These are phyloP conservation scores for Cordyceps pruinosa DNA, from an alignment of 2,329 filamentous ascomycete species.

Conservation along the genomic window DNA sequence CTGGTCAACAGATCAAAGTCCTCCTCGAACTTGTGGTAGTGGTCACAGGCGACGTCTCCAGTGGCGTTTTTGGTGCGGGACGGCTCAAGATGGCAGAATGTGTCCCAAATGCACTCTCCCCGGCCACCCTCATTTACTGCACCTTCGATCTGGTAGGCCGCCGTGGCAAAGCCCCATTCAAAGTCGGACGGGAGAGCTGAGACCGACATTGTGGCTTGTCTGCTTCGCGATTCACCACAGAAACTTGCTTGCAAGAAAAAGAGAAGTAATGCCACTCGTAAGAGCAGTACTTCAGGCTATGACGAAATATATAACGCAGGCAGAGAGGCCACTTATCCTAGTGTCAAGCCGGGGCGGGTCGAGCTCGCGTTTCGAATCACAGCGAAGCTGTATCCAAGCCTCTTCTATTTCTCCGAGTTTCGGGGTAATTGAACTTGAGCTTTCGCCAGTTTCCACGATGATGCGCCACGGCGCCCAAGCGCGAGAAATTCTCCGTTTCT, in stretches of 20 bases:
- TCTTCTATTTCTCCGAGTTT: neutral
- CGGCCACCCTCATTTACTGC: slow-evolving; percentile 34
- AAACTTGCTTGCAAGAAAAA: neutral
- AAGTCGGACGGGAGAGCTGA: slow-evolving; percentile 30
- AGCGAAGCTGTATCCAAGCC: neutral
- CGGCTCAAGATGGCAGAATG: slow-evolving; percentile 33
- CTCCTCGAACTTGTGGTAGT: slow-evolving; percentile 36
- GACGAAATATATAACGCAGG: neutral
- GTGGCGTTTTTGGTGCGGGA: slow-evolving; percentile 33
- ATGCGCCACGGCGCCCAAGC: neutral
- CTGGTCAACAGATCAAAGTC: slow-evolving; percentile 54
- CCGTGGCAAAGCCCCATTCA: slow-evolving; percentile 35
- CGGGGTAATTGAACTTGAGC: neutral
- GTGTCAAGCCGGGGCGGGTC: slow-evolving; percentile 1
- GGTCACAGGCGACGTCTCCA: slow-evolving; percentile 41
- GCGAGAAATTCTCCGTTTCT: slow-evolving; percentile 6
- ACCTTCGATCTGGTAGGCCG: slow-evolving; percentile 39
- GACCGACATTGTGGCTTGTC: neutral
- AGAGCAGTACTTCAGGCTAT: no score
- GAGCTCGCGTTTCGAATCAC: neutral
- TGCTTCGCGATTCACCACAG: neutral
- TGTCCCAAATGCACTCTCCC: slow-evolving; percentile 38
- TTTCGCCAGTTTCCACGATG: neutral
- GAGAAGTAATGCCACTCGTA: neutral
- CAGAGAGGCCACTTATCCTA: neutral